phyloP scores from a whole-genome alignment of 345 rosid genomes.

The Pistacia integerrima region DNA sequence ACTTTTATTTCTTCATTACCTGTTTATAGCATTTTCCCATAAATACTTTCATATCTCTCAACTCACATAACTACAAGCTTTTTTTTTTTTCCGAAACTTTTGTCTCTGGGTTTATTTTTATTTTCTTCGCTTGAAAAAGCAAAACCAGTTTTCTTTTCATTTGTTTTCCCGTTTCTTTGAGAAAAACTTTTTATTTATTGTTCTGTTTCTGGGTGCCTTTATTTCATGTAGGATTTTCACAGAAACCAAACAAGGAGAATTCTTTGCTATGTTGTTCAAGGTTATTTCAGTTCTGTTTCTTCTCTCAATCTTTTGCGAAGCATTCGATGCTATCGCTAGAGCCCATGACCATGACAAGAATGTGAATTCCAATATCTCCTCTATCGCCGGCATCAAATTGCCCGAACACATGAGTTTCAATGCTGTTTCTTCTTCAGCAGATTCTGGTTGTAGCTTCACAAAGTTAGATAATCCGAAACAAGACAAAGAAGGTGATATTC shows the following conservation, averaged over 20 bases:
- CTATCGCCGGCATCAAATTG: constrained; percentile 63
- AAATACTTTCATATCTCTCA: not conserved
- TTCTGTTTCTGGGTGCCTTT: constrained; percentile 5
- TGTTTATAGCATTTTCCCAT: not conserved
- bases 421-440: constrained; percentile 66
- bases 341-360: constrained; percentile 30
- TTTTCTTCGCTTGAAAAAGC: not conserved
- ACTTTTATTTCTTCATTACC: not conserved
- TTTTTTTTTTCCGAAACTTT: not conserved
- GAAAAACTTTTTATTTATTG: not conserved
- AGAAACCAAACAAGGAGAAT: constrained; percentile 19
- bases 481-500: constrained; percentile 13
- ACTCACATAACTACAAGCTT: not conserved
- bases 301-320: constrained; percentile 35
- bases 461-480: constrained; percentile 29
- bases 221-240: constrained; percentile 24
- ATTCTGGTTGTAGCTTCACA: constrained; percentile 55
- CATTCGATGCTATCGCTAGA: constrained; percentile 38
- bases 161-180: not conserved
- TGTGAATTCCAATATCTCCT: constrained; percentile 41
- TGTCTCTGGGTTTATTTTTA: constrained; percentile 2
- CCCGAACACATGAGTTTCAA: constrained; percentile 70
- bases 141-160: not conserved
- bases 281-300: constrained; percentile 34
- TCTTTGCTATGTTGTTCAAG: constrained; percentile 54